These are phyloP conservation scores for Dioszegia hungarica DNA, from an alignment of 768 basidiomycete species.

Conservation along the genomic window DNA sequence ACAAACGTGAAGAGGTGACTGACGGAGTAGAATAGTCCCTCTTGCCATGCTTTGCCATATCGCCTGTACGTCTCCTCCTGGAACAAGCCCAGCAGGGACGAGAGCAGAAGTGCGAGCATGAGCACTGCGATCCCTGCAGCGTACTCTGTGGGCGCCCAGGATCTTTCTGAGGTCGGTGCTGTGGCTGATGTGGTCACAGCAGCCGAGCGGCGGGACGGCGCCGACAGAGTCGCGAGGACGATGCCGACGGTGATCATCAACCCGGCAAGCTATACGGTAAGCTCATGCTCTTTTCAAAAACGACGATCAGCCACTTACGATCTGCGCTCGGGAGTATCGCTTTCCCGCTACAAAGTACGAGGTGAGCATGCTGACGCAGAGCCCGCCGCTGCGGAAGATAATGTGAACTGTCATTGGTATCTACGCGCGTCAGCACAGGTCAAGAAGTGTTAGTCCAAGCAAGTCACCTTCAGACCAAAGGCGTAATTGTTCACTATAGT, in stretches of 20 bases:
- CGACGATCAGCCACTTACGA: slow-evolving; percentile 48
- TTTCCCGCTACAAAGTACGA: slow-evolving; percentile 61
- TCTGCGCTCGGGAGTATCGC: slow-evolving; percentile 60
- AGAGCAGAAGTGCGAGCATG: slow-evolving; percentile 61
- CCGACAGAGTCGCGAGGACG: slow-evolving; percentile 65
- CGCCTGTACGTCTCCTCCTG: slow-evolving; percentile 70
- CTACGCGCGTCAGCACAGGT: slow-evolving; percentile 37
- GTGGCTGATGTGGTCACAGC: no score
- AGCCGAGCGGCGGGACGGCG: slow-evolving; percentile 30
- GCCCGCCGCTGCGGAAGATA: slow-evolving; percentile 76
- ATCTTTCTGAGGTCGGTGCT: background rate
- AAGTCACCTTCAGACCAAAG: slow-evolving; percentile 53
- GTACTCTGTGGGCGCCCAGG: slow-evolving; percentile 49
- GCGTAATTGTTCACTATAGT: slow-evolving; percentile 70
- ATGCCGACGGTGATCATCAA: slow-evolving; percentile 66
- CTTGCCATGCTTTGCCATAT: slow-evolving; percentile 75
- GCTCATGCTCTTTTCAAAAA: background rate
- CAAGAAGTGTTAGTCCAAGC: background rate
- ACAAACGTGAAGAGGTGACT: slow-evolving; percentile 17
- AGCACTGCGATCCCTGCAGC: slow-evolving; percentile 67
- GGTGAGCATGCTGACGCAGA: slow-evolving; percentile 71
- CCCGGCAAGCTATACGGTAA: slow-evolving; percentile 57
- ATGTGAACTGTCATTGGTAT: slow-evolving; percentile 76
- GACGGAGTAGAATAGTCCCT: slow-evolving; percentile 79
- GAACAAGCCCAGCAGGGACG: slow-evolving; percentile 64